Base-by-base conservation (phyloP, 345 rosid genomes). In the Eutrema heterophyllum region DNA sequence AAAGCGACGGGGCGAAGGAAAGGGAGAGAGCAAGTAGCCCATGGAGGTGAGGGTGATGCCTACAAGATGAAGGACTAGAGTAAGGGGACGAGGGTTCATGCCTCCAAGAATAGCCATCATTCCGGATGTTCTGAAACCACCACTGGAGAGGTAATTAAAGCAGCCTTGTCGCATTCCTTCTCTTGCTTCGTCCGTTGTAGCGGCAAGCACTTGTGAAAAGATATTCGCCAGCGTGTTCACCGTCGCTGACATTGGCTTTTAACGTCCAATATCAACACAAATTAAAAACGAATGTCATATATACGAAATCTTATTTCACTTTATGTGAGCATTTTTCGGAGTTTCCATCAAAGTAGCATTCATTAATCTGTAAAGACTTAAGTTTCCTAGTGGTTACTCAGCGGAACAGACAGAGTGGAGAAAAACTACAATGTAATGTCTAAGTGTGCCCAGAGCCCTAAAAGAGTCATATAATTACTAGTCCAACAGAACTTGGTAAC, bases 201-300 rank as follows among this genome's bases (percentile, higher is more conserved):
- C 80, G 6, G 72, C 33, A 5, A 78, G 75, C 12, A 54, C 78
- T 57, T 67, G 65, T 56, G 77, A 57, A 24, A 83, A 45, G 2
- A 75, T 56, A 1, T 43, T 60, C 4, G 76, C 82, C 14, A 83
- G 24, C 3, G 82, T 83, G 73, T 83, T 83, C 53, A 68, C 82
- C 0, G 83, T 83, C 2, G 83, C 69, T 54, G 77, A 73, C 73
- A 80, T 67, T 7, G 83, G 82, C 82, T 79, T 68, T 67, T 9
- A 1, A 24, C 73, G 16, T 67, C 3, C 43, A 57, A 66, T 43
- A 56, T 26, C 45, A 29, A 45, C 24, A 15, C 30, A 21, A 21
- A 9, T 4, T 24, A 27, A 46, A 15, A 49, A 14, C 18, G 7
- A 39, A 16, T 16, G 14, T 38, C 32, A 24, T 44, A 9, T 48